Conservation (phyloP, 768 basidiomycete species). For the Mycena filopes region DNA sequence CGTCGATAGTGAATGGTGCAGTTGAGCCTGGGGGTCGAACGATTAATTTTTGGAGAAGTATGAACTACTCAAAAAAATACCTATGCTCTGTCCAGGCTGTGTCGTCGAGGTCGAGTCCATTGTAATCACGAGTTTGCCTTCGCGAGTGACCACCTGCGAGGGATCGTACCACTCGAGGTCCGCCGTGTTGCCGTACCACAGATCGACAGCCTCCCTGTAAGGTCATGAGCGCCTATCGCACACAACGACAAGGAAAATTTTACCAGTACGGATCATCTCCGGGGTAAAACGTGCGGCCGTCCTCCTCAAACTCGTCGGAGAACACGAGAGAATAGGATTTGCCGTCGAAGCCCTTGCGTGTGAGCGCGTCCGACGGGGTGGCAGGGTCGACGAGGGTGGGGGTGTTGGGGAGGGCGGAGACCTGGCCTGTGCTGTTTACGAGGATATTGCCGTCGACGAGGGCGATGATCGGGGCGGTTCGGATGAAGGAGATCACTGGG, state of each 20-base stretch:
- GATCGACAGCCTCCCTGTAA: constrained; percentile 75
- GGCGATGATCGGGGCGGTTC: constrained; percentile 46
- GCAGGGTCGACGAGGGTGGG: constrained; percentile 69
- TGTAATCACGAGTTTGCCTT: constrained; percentile 75
- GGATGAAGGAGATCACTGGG: constrained; percentile 70
- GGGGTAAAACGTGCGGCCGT: constrained; percentile 72
- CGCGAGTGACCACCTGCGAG: constrained; percentile 68
- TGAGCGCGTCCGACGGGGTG: constrained; percentile 69
- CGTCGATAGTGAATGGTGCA: constrained; percentile 54
- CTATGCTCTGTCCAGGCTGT: constrained; percentile 43
- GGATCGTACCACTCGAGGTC: constrained; percentile 87
- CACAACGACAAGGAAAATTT: background rate
- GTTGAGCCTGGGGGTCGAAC: constrained; percentile 47
- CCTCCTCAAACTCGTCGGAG: constrained; percentile 79
- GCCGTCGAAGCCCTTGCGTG: constrained; percentile 80
- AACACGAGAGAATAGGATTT: constrained; percentile 75
- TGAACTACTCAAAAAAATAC: constrained; percentile 38
- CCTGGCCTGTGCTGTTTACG: constrained; percentile 78
- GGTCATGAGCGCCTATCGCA: constrained; percentile 45
- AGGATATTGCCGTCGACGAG: constrained; percentile 71
- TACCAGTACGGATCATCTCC: constrained; percentile 46
- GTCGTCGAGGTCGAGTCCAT: constrained; percentile 60
- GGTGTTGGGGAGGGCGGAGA: constrained; percentile 58
- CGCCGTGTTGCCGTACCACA: constrained; percentile 78
- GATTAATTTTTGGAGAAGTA: constrained; percentile 6